phyloP scores from a whole-genome alignment of 345 rosid species.

The Gossypium sturtianum region DNA sequence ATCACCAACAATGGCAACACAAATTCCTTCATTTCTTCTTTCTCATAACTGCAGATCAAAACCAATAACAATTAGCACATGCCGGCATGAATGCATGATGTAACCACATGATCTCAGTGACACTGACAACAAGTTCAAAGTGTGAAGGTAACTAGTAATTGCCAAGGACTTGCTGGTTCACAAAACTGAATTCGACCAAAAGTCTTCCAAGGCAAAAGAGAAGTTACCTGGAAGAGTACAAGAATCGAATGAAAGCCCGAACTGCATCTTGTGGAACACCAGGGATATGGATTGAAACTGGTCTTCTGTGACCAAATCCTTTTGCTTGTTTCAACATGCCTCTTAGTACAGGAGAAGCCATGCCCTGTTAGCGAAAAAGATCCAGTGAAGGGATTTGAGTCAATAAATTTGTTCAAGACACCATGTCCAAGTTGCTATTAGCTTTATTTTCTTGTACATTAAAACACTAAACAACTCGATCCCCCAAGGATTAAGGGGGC shows the following conservation, averaged over 20 bases:
- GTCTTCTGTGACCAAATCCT: conserved; percentile 33
- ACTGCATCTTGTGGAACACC: conserved; percentile 78
- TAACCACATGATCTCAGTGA: not conserved
- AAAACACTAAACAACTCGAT: not conserved
- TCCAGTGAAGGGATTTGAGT: not conserved
- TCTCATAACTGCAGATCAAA: conserved; percentile 50
- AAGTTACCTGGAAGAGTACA: conserved; percentile 76
- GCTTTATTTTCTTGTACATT: not conserved
- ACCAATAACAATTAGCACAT: conserved; percentile 13
- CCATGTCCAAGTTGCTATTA: not conserved
- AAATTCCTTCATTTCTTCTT: conserved; percentile 55
- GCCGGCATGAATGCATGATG: not conserved
- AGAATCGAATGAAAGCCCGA: conserved; percentile 62
- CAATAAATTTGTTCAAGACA: conserved; percentile 7
- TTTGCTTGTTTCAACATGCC: conserved; percentile 67
- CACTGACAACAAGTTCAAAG: not conserved
- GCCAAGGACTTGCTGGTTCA: not conserved
- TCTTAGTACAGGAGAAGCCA: conserved; percentile 71
- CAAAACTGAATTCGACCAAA: not conserved
- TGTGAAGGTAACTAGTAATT: not conserved
- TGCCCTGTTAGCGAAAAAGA: conserved; percentile 65
- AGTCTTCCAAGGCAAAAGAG: not conserved
- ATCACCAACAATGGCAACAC: conserved; percentile 62
- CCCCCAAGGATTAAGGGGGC: not conserved
- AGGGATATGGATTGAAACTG: conserved; percentile 39